Conservation (phyloP, 768 basidiomycete species). For the Macrolepiota dolichaula region DNA sequence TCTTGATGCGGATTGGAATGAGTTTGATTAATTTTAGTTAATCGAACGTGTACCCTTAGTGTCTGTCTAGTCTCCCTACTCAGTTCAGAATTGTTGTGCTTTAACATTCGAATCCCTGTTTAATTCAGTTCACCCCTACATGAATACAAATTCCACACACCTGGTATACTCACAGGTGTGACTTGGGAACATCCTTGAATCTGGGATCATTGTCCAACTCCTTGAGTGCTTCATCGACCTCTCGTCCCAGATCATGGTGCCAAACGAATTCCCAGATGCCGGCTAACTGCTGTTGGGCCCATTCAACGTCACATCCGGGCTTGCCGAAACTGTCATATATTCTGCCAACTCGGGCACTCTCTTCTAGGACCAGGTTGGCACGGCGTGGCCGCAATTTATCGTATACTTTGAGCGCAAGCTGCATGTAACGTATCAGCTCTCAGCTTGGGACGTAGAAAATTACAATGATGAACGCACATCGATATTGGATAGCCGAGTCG, state of each 20-base stretch:
- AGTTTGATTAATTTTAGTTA: conserved; percentile 16
- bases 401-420: conserved; percentile 48
- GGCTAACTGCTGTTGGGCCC: conserved; percentile 29
- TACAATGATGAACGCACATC: conserved; percentile 26
- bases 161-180: not conserved
- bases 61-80: not conserved
- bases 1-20: conserved; percentile 73
- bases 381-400: conserved; percentile 41
- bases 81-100: not conserved
- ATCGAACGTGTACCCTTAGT: not conserved
- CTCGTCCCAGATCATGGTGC: conserved; percentile 41
- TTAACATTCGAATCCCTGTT: not conserved
- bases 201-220: conserved; percentile 6
- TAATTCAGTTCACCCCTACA: not conserved
- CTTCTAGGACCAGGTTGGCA: conserved; percentile 44
- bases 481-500: conserved; percentile 35
- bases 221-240: conserved; percentile 31
- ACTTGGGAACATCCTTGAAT: not conserved
- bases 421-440: not conserved
- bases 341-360: conserved; percentile 37
- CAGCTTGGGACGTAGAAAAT: not conserved
- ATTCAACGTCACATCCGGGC: conserved; percentile 19
- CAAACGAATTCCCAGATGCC: conserved; percentile 48
- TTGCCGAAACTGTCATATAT: conserved; percentile 42
- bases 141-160: no score